A percentile compares a stretch with the other conserved stretches of the same genome.
Evolutionary conservation across 805 yeast species (phyloP).

Genomic region (Pichia pseudocactophila): DNA sequence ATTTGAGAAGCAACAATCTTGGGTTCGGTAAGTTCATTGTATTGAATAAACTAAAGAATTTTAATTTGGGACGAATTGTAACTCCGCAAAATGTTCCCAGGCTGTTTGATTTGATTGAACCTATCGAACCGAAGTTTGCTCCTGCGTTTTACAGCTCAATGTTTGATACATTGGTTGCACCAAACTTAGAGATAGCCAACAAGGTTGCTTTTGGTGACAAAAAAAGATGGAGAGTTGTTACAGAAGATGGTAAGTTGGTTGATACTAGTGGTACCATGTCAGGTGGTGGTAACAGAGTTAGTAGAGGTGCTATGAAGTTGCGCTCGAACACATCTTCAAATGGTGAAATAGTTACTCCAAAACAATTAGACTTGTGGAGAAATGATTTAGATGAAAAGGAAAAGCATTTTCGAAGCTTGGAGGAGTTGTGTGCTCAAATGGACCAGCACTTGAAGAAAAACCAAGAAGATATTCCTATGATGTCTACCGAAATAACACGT

Average conservation of each 20-base stretch:
- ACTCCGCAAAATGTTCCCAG: slow-evolving; percentile 77
- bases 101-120: slow-evolving; percentile 71
- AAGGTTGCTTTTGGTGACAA: slow-evolving; percentile 71
- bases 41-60: slow-evolving; percentile 60
- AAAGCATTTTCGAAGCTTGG: slow-evolving; percentile 29
- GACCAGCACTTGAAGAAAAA: slow-evolving; percentile 46
- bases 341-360: slow-evolving; percentile 31
- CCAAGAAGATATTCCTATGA: slow-evolving; percentile 59
- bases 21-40: slow-evolving; percentile 89
- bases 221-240: slow-evolving; percentile 79
- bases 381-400: slow-evolving; percentile 41
- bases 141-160: slow-evolving; percentile 88
- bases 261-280: slow-evolving; percentile 93
- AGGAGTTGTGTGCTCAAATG: slow-evolving; percentile 51
- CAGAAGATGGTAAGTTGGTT: slow-evolving; percentile 84
- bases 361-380: slow-evolving; percentile 47
- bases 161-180: slow-evolving; percentile 81
- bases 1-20: slow-evolving; percentile 67
- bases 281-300: slow-evolving; percentile 79
- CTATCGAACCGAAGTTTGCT: slow-evolving; percentile 56
- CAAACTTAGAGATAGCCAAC: slow-evolving; percentile 70
- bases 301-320: slow-evolving; percentile 70
- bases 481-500: slow-evolving; percentile 54
- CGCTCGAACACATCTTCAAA: slow-evolving; percentile 28
- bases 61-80: slow-evolving; percentile 45